phyloP scores from a whole-genome alignment of 2,329 filamentous ascomycete genomes.

The Thielaviopsis ethacetica region DNA sequence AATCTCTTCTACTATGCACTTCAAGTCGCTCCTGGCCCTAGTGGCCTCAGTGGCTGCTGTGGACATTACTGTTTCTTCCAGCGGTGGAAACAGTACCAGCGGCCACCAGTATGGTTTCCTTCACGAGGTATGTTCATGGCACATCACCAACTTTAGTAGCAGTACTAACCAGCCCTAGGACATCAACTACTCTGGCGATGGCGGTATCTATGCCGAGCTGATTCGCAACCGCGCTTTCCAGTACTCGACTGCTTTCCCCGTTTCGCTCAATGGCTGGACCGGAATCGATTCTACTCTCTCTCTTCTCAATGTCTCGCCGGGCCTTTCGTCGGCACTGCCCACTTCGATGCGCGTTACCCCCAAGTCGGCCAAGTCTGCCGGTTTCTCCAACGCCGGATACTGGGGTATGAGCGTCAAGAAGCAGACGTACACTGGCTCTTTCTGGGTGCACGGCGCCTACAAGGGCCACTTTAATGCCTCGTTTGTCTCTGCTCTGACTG shows the following conservation, averaged over 20 bases:
- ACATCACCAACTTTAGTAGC: background rate
- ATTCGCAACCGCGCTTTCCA: conserved; percentile 59
- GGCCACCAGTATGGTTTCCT: conserved; percentile 30
- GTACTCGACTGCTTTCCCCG: conserved; percentile 25
- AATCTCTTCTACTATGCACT: background rate
- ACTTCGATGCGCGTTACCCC: conserved; percentile 31
- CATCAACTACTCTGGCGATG: conserved; percentile 54
- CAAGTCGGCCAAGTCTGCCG: conserved; percentile 21
- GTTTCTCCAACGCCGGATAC: conserved; percentile 36
- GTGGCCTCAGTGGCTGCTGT: conserved; percentile 16
- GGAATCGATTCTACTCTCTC: conserved; percentile 28
- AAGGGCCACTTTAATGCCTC: conserved; percentile 30
- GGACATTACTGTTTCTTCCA: conserved; percentile 22
- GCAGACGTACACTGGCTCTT: conserved; percentile 32
- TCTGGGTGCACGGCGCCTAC: conserved; percentile 35
- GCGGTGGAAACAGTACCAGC: conserved; percentile 26
- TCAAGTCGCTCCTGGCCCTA: conserved; percentile 1
- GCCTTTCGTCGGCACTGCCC: conserved; percentile 35
- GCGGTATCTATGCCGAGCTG: conserved; percentile 56
- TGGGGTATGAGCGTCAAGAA: conserved; percentile 39
- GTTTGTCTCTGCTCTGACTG: conserved; percentile 27
- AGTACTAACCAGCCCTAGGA: conserved; percentile 24
- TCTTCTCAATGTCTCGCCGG: conserved; percentile 28
- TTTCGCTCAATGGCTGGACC: conserved; percentile 29
- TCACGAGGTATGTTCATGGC: conserved; percentile 22